Base-by-base conservation (phyloP, 768 basidiomycete genomes). In the Trametes maxima region DNA sequence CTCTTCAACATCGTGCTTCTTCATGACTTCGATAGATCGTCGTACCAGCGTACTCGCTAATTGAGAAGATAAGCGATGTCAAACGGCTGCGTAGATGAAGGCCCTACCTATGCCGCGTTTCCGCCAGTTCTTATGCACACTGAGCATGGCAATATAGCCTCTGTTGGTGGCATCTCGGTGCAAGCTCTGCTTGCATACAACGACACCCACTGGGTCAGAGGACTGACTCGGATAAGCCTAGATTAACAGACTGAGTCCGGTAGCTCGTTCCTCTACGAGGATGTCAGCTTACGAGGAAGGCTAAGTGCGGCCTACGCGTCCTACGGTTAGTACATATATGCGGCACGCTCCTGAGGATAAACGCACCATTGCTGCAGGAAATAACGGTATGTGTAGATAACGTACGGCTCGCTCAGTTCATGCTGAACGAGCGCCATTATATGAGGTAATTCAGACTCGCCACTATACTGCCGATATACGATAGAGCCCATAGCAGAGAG, bases 121-220 rank as follows among this genome's bases (percentile, higher is more conserved):
- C 39, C 96, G 81, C 84, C 87, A 97, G 40, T 79, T 75, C 74
- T 87, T 88, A 74, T 84, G 82, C 28, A 98, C 94, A 69, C 92
- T 94, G 57, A 98, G 84, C 97, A 98, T 98, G 39, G 95, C 97
- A 60, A 99, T 96, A 73, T 99, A 99, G 14, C 97, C 97, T 71
- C 97, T 77, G 72, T 94, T 92, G 11, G 85, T 78, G 40, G 78
- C 76, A 63, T 88, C 83, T 57, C 80, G 80, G 76, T 98, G 97
- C 72, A 84, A 80, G 68, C 94, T 94, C 76, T 97, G 96, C 80
- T 98, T 99, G 84, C 94, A 97, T 21, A 99, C 90, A 62, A 99
- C 93, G 16, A 93, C 92, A 28, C 94, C 97, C 63, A 98, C 84
- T 17, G 95, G 92, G 25, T 76, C 77, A 11, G 82, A 70, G 6